Evolutionary conservation across 139 green algal species (phyloP), one percentile per base, ranked within the genome.

Genomic region (Closterium sp.): DNA sequence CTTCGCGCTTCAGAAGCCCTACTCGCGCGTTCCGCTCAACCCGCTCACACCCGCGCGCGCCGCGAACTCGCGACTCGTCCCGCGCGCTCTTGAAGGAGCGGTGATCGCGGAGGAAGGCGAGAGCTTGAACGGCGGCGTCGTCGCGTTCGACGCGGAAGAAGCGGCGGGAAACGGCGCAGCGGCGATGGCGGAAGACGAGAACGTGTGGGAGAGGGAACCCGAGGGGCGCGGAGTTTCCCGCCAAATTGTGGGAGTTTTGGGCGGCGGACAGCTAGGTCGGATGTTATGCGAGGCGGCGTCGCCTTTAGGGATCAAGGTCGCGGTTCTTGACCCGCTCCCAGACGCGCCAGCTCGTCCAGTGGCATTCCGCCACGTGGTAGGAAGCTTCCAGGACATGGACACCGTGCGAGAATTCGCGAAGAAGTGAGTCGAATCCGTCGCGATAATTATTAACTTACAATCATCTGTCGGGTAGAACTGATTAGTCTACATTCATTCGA

Each of bases 191-290:
- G 62, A 79, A 22, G 85, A 87, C 7, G 85, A 87, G n/a, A 27
- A 31, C 13, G 85, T 31, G 85, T 87, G 85, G 85, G 28, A 30
- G n/a, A 9, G 85, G n/a, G 28, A 31, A 27, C 85, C 85, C 28
- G 85, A 87, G 85, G 28, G 28, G 7, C 85, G 28, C 70, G 70
- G 70, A 89, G 79, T 87, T 38, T 79, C 31, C 21, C 38, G 27
- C 21, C n/a, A 87, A 19, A 94, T 97, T 0, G 94, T 99, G 29
- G 98, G 98, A 10, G 96, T 99, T 34, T 96, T 99, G 13, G 98
- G 98, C 29, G 98, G 98, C 30, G 98, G 98, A 0, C 98, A 99
- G 95, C 96, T 99, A 28, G 98, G 98, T 28, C 97, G 98, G 30
- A 99, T 99, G 98, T 96, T 99, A 90, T 98, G 96, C 1, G 95